Evolutionary conservation across 345 rosid species (phyloP).

Genomic region (Citrus sp.): DNA sequence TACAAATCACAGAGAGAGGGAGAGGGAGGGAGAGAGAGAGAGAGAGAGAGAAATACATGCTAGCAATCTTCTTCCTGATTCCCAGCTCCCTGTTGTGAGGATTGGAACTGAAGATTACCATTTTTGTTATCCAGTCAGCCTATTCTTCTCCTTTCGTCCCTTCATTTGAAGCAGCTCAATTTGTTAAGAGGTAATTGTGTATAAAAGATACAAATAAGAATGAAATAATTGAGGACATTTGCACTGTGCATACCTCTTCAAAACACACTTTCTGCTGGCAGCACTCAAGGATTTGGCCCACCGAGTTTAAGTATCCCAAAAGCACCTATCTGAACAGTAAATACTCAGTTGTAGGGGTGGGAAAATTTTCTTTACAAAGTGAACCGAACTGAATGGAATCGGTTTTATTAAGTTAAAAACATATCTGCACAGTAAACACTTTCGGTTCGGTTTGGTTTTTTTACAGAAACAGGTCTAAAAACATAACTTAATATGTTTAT

Average conservation of each 20-base stretch:
- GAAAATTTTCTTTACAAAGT: no score
- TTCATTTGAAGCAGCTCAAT: not conserved
- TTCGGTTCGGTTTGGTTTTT: no score
- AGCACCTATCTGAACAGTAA: not conserved
- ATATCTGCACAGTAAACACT: no score
- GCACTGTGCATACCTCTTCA: not conserved
- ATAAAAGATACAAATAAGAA: not conserved
- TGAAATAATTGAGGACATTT: not conserved
- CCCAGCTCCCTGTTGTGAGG: constrained; percentile 62
- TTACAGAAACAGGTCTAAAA: no score
- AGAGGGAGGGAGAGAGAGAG: not conserved
- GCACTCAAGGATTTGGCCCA: not conserved
- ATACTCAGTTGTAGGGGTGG: not conserved
- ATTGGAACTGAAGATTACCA: constrained; percentile 48
- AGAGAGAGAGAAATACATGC: constrained; percentile 40
- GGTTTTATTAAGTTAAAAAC: no score
- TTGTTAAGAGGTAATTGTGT: not conserved
- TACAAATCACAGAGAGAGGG: not conserved
- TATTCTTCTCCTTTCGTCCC: not conserved
- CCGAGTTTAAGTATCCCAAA: not conserved
- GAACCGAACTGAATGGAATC: no score
- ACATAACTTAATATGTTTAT: no score
- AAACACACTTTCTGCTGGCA: not conserved
- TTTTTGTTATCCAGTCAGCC: constrained; percentile 14
- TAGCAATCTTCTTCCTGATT: constrained; percentile 65